Base-by-base conservation (phyloP, 768 basidiomycete genomes). In the Pulveroboletus ravenelii region DNA sequence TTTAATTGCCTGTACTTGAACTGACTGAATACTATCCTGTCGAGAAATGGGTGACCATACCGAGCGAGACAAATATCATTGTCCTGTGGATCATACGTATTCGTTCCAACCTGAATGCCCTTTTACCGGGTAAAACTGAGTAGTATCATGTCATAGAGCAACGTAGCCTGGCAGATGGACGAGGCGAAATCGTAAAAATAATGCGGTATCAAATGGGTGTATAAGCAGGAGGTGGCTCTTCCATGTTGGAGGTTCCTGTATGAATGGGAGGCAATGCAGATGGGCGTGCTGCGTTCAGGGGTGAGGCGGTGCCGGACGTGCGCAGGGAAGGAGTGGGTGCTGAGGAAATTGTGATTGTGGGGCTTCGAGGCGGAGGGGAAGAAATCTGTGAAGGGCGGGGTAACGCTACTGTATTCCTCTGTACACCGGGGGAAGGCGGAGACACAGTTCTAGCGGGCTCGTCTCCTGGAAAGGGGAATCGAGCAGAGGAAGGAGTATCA, bases 191-290 rank as follows among this genome's bases (percentile, higher is more conserved):
- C 17, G 1, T 35, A 44, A 17, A 29, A 18, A 31, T 27, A 18
- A 7, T 1, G 42, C 17, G 1, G 3, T n/a, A 13, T 66, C 27
- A 57, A 2, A 54, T 4, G 13, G 57, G 55, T 17, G 64, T 68
- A 12, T 66, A 66, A 27, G 66, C 59, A 12, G 64, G 64, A 10
- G 64, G 64, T 27, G 64, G 53, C 2, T 64, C 66, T 2, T 44
- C 51, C 18, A 37, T 15, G 23, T 31, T 45, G n/a, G 50, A 45
- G 29, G 30, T 29, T 13, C 56, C 66, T 0, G 66, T 63, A 10
- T 48, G 10, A 41, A 51, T 46, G 14, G 53, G 44, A 6, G 47
- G 10, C 10, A 57, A 37, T 13, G 39, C 36, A 37, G 27, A 18
- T 5, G 54, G 47, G 15, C 47, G 58, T 17, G 50, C 2, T 27